phyloP scores from a whole-genome alignment of 2,329 filamentous ascomycete species.

The Diaporthe destruens region DNA sequence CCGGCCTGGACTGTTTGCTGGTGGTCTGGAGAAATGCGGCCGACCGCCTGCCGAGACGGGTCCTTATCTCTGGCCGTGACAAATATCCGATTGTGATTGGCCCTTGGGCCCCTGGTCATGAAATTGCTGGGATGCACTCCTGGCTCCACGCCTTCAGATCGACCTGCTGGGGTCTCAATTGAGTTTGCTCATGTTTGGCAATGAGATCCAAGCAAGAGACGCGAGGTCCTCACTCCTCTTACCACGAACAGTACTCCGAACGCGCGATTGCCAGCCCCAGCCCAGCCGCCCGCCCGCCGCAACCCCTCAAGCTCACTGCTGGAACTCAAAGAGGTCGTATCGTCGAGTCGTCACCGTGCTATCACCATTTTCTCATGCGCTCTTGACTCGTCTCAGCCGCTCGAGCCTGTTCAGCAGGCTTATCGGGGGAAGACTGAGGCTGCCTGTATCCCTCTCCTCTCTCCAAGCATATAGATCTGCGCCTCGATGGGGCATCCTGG shows the following conservation, averaged over 20 bases:
- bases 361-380: neutral
- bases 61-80: constrained; percentile 31
- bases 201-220: constrained; percentile 21
- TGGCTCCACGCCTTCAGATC: constrained; percentile 28
- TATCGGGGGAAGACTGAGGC: constrained; percentile 24
- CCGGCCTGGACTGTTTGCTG: neutral
- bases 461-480: constrained; percentile 15
- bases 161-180: constrained; percentile 29
- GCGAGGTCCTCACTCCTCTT: constrained; percentile 6
- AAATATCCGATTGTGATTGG: constrained; percentile 25
- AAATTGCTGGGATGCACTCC: constrained; percentile 23
- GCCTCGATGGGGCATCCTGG: constrained; percentile 27
- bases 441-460: neutral
- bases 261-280: neutral
- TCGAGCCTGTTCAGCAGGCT: constrained; percentile 4
- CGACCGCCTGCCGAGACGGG: constrained; percentile 30
- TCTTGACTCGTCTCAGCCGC: constrained; percentile 27
- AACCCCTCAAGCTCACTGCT: constrained; percentile 14
- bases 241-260: constrained; percentile 10
- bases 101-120: neutral
- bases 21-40: constrained; percentile 26
- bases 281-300: constrained; percentile 5
- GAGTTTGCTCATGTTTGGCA: constrained; percentile 29
- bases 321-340: constrained; percentile 7
- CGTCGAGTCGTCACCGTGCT: constrained; percentile 18